Conservation (phyloP, 2,329 filamentous ascomycete species). For the Hypoxylon sp. region DNA sequence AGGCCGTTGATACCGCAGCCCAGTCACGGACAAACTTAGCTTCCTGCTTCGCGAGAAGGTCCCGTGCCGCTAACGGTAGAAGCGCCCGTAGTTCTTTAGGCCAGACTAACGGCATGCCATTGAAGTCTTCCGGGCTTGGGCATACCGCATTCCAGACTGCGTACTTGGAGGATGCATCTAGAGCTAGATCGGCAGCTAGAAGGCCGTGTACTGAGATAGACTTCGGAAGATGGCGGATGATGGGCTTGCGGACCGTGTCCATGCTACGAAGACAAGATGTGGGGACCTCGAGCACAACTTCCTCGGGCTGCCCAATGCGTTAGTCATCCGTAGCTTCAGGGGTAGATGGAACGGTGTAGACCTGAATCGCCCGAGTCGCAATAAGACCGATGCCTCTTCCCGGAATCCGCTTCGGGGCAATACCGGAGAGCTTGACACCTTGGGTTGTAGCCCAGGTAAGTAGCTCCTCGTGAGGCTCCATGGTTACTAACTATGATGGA, state of each 20-base stretch:
- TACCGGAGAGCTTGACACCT: constrained; percentile 77
- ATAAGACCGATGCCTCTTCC: constrained; percentile 85
- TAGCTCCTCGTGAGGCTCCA: constrained; percentile 64
- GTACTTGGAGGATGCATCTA: constrained; percentile 65
- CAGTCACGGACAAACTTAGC: constrained; percentile 67
- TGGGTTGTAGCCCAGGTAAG: constrained; percentile 76
- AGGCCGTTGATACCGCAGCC: constrained; percentile 59
- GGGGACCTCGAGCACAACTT: constrained; percentile 77
- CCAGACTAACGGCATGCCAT: constrained; percentile 66
- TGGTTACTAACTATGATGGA: constrained; percentile 22
- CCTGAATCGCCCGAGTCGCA: constrained; percentile 76
- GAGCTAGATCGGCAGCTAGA: constrained; percentile 77
- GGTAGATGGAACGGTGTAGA: constrained; percentile 55
- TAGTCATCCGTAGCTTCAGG: constrained; percentile 9
- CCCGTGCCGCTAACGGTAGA: constrained; percentile 62
- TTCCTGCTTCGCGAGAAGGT: constrained; percentile 69
- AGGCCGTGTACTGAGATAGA: constrained; percentile 77
- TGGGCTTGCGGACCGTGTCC: constrained; percentile 69
- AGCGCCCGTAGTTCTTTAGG: constrained; percentile 61
- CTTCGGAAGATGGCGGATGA: constrained; percentile 67
- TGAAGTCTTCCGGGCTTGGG: constrained; percentile 74
- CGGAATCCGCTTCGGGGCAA: constrained; percentile 76
- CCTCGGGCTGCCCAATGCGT: constrained; percentile 63
- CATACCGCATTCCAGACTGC: constrained; percentile 76
- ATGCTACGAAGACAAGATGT: constrained; percentile 74